A percentile compares a stretch with the other conserved stretches of the same genome.
Conservation (phyloP, 2,329 filamentous ascomycete species). For the Xylaria sp. region DNA sequence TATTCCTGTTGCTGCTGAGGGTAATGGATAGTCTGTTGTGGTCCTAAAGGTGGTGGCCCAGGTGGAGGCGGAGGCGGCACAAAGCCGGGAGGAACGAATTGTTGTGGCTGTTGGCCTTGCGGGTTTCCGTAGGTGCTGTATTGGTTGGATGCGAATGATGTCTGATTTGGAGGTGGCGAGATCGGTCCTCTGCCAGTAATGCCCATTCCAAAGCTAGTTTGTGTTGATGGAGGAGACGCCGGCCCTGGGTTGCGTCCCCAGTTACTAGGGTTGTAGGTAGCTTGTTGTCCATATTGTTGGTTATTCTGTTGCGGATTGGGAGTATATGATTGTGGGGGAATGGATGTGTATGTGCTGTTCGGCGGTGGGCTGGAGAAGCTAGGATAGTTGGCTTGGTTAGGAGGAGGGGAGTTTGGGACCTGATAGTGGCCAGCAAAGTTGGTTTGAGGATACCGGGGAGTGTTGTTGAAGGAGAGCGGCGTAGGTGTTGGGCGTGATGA, state of each 20-base stretch:
- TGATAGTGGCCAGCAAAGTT: conserved; percentile 69
- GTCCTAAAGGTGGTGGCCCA: conserved; percentile 69
- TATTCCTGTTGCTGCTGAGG: conserved; percentile 50
- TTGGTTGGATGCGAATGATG: conserved; percentile 57
- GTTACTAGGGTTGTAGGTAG: conserved; percentile 67
- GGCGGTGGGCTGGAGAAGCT: conserved; percentile 57
- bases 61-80: conserved; percentile 73
- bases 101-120: conserved; percentile 55
- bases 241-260: conserved; percentile 69
- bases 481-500: conserved; percentile 57
- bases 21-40: conserved; percentile 71
- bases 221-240: conserved; percentile 57
- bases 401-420: conserved; percentile 66
- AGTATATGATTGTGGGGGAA: conserved; percentile 49
- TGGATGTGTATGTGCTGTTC: conserved; percentile 47
- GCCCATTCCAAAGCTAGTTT: conserved; percentile 52
- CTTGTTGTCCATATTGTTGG: conserved; percentile 61
- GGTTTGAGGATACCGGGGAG: conserved; percentile 64
- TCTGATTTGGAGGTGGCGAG: conserved; percentile 67
- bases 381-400: conserved; percentile 60
- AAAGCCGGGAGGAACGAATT: conserved; percentile 66
- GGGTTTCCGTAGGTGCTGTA: conserved; percentile 61
- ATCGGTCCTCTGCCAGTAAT: conserved; percentile 53
- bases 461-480: conserved; percentile 59
- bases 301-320: conserved; percentile 54